A percentile compares a stretch with the other conserved stretches of the same genome.
These are phyloP conservation scores for Skeletonema costatum DNA, from an alignment of 108 stramenopile genomes.

Conservation along the genomic window DNA sequence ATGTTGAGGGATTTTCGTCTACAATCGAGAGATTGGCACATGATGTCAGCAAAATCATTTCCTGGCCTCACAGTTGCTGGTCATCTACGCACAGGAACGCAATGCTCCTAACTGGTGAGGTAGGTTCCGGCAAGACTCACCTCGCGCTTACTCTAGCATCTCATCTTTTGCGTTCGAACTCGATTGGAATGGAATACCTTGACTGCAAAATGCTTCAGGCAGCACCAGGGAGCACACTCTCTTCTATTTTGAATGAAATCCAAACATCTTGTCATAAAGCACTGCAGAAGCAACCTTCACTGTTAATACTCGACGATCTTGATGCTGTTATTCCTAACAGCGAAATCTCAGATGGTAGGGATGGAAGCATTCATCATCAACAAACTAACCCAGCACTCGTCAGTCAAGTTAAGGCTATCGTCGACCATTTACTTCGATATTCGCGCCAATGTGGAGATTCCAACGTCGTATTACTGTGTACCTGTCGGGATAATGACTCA, in stretches of 20 bases:
- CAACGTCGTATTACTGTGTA: constrained; percentile 25
- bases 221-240: constrained; percentile 25
- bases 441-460: constrained; percentile 14
- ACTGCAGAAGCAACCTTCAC: constrained; percentile 24
- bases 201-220: constrained; percentile 76
- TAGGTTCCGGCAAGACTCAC: constrained; percentile 83
- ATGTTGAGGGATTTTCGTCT: constrained; percentile 5
- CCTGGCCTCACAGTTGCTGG: not conserved
- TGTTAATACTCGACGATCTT: constrained; percentile 79
- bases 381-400: constrained; percentile 63
- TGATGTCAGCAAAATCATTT: constrained; percentile 1
- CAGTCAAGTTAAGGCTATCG: constrained; percentile 73
- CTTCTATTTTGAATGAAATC: constrained; percentile 18
- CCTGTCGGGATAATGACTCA: constrained; percentile 37
- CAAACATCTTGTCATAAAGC: constrained; percentile 16
- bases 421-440: constrained; percentile 56
- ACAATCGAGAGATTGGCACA: constrained; percentile 15
- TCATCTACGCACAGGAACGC: constrained; percentile 6
- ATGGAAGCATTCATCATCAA: constrained; percentile 57
- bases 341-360: constrained; percentile 33
- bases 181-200: constrained; percentile 55
- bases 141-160: constrained; percentile 54
- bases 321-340: constrained; percentile 73
- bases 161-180: constrained; percentile 20
- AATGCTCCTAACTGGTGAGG: constrained; percentile 50